Conservation (phyloP, 441 rosid species). For the Francoa sonchifolia region DNA sequence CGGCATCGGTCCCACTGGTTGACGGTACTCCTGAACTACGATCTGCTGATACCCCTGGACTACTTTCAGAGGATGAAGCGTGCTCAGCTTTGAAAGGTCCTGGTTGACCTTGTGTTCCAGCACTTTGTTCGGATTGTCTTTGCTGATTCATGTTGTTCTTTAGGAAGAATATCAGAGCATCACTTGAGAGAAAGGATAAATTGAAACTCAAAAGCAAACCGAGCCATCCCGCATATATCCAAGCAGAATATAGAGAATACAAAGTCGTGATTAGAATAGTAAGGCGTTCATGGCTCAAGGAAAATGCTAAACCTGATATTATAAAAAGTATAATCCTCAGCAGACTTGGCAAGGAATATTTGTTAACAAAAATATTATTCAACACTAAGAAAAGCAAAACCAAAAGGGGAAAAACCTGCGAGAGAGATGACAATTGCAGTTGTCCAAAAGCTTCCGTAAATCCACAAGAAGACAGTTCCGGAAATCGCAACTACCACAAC, state of each 20-base stretch:
- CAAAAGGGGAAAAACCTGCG: constrained; percentile 50
- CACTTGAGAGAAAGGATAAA: constrained; percentile 83
- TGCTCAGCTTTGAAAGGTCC: constrained; percentile 32
- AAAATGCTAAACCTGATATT: constrained; percentile 56
- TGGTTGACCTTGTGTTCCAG: constrained; percentile 36
- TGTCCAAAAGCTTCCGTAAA: constrained; percentile 92
- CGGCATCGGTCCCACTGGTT: constrained; percentile 76
- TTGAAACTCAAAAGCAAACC: constrained; percentile 74
- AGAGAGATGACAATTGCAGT: constrained; percentile 46
- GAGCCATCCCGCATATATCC: constrained; percentile 76
- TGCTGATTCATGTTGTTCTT: constrained; percentile 50
- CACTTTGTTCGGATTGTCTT: constrained; percentile 33
- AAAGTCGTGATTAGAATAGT: constrained; percentile 47
- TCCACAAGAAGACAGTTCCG: constrained; percentile 62
- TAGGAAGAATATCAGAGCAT: constrained; percentile 59
- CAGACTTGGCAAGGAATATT: constrained; percentile 2
- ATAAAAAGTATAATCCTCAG: constrained; percentile 11
- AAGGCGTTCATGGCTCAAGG: constrained; percentile 52
- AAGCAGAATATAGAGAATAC: constrained; percentile 67
- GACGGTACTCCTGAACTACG: constrained; percentile 67
- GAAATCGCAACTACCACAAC: constrained; percentile 45
- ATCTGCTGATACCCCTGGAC: constrained; percentile 53
- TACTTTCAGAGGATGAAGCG: constrained; percentile 46
- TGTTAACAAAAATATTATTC: constrained; percentile 5
- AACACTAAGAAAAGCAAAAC: constrained; percentile 2